Conservation (phyloP, 176 grass and related monocot genomes). For the Cenchrus fungigraminus region DNA sequence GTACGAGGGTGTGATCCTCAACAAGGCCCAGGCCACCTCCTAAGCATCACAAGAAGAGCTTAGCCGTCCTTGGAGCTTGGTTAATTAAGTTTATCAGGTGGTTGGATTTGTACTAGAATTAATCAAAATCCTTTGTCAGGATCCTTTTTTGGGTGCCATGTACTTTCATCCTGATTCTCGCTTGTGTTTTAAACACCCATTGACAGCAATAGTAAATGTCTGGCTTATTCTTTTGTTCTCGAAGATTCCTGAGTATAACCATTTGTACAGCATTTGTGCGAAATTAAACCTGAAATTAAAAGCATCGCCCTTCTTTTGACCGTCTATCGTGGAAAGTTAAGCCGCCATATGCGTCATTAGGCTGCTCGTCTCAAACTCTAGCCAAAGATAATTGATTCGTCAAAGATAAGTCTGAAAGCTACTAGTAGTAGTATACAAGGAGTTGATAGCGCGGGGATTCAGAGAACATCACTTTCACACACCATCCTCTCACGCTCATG, state of each 20-base stretch:
- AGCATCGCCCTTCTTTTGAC: too few relatives aligned
- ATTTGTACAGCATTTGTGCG: too few relatives aligned
- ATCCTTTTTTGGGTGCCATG: neutral
- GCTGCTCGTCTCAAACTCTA: neutral
- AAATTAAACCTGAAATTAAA: too few relatives aligned
- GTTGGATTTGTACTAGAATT: neutral
- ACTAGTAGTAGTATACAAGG: too few relatives aligned
- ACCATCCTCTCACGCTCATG: neutral
- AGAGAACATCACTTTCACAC: neutral
- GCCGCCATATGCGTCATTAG: neutral
- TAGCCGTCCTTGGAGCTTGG: neutral
- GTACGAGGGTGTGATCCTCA: constrained; percentile 3
- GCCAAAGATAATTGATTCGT: neutral
- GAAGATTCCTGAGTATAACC: too few relatives aligned
- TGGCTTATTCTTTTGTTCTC: neutral
- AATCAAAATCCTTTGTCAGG: neutral
- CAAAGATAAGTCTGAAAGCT: neutral
- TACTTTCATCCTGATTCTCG: neutral
- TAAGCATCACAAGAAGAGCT: neutral
- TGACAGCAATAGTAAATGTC: neutral
- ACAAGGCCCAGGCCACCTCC: constrained; percentile 1
- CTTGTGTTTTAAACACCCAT: neutral
- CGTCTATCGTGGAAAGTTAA: neutral
- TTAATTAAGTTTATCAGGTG: neutral
- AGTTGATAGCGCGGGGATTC: too few relatives aligned